phyloP scores from a whole-genome alignment of 2,329 filamentous ascomycete genomes.

The Gnomoniopsis sp. region DNA sequence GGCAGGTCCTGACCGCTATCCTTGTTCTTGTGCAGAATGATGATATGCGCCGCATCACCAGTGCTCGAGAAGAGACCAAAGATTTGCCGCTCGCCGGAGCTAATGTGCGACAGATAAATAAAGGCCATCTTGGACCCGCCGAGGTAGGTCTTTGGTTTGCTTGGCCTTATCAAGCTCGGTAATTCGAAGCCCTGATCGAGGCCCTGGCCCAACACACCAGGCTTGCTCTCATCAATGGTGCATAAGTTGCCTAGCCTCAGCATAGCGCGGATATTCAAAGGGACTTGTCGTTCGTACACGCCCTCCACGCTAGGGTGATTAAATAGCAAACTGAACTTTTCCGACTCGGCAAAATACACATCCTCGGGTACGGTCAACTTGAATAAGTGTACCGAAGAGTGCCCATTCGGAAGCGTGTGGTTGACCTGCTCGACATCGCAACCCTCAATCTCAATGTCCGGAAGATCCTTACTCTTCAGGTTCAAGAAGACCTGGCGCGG shows the following conservation, averaged over 20 bases:
- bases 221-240: slow-evolving; percentile 86
- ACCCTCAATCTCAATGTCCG: slow-evolving; percentile 80
- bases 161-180: slow-evolving; percentile 64
- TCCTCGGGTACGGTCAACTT: slow-evolving; percentile 88
- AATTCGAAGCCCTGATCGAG: slow-evolving; percentile 93
- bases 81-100: slow-evolving; percentile 84
- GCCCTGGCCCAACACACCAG: slow-evolving; percentile 87
- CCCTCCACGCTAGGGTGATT: slow-evolving; percentile 94
- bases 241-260: slow-evolving; percentile 88
- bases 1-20: slow-evolving; percentile 80
- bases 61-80: slow-evolving; percentile 90
- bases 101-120: slow-evolving; percentile 89
- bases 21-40: slow-evolving; percentile 80
- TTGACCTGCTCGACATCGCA: slow-evolving; percentile 92
- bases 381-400: slow-evolving; percentile 90
- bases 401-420: slow-evolving; percentile 90
- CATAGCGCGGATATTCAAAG: slow-evolving; percentile 80
- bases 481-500: slow-evolving; percentile 90
- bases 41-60: slow-evolving; percentile 74
- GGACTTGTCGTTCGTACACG: slow-evolving; percentile 92
- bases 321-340: slow-evolving; percentile 79
- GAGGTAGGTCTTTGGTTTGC: slow-evolving; percentile 68
- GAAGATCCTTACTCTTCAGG: slow-evolving; percentile 80
- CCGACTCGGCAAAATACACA: slow-evolving; percentile 77
- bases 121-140: slow-evolving; percentile 73